Evolutionary conservation across 2,329 filamentous ascomycete genomes (phyloP), one percentile per base, ranked within the genome.

Genomic region (Penicillium sclerotiorum): DNA sequence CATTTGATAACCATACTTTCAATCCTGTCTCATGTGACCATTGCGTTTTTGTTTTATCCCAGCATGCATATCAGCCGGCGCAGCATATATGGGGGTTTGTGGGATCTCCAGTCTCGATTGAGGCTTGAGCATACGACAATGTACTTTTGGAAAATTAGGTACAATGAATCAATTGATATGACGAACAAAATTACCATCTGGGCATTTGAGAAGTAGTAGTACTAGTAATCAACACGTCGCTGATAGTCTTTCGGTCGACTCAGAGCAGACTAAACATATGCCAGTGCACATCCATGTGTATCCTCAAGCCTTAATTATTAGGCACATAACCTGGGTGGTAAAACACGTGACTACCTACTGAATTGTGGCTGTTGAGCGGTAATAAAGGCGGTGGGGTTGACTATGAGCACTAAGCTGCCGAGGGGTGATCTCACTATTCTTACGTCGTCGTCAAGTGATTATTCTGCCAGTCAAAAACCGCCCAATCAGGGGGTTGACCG

Each of bases 41-140:
- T 46, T 55, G 37, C 52, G 39, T 55, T 50, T 42, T 47, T 48
- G 45, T 52, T 51, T 53, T 41, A 35, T 50, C 50, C 38, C 38
- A 55, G 43, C 45, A 51, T 59, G 59, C 59, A 62, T 62, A 60
- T 56, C 52, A 48, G 37, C 43, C 52, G 59, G 59, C 57, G 59
- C 55, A 58, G 45, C 55, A 61, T 57, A 59, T 60, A 58, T 22
- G 47, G 50, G 40, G 42, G n/a, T 48, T 49, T 55, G 41, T 45
- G 32, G 49, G 30, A 39, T 54, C 43, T 43, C 20, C 47, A 18
- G 30, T 25, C 35, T 49, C 7, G 36, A 47, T 45, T 48, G 41
- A 43, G 45, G 30, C 30, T 45, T 55, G 25, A 47, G 22, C 53
- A 58, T 62, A 61, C 35, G 38, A 40, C 23, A 42, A 39, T 54